Conservation (phyloP, 306 rosid species). For the Clitoria ternatea region DNA sequence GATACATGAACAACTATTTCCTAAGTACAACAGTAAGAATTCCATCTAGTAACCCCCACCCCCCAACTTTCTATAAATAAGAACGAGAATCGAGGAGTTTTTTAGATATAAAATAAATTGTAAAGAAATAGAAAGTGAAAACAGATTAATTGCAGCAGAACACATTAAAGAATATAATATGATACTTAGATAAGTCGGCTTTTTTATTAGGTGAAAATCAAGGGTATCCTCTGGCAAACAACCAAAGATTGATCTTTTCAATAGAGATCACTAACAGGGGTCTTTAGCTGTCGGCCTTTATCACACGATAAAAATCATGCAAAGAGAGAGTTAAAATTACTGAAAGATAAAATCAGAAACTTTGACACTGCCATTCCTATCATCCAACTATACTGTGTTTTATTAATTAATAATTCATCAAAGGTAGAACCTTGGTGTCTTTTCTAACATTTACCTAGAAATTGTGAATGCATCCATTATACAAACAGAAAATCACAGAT, state of each 20-base stretch:
- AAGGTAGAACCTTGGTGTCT: no score
- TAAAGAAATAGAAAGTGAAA: not conserved
- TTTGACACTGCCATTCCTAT: not conserved
- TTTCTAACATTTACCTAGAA: not conserved
- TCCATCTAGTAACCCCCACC: not conserved
- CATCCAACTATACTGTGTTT: not conserved
- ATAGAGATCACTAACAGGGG: no score
- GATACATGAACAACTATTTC: not conserved
- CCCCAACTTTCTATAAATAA: not conserved
- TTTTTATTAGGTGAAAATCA: no score
- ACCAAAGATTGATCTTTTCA: no score
- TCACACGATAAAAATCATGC: not conserved
- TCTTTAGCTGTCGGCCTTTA: no score
- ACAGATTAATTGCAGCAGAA: not conserved
- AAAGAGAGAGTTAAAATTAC: not conserved
- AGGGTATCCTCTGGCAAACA: no score
- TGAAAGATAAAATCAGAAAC: not conserved
- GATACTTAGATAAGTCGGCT: not conserved
- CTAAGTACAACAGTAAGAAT: no score
- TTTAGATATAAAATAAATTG: not conserved
- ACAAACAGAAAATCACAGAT: conserved; percentile 12
- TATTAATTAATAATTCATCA: no score
- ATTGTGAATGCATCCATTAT: not conserved
- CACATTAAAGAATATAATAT: not conserved
- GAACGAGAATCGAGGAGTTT: not conserved